These are phyloP conservation scores for Phylloporus sp. DNA, from an alignment of 768 basidiomycete genomes.

Conservation along the genomic window DNA sequence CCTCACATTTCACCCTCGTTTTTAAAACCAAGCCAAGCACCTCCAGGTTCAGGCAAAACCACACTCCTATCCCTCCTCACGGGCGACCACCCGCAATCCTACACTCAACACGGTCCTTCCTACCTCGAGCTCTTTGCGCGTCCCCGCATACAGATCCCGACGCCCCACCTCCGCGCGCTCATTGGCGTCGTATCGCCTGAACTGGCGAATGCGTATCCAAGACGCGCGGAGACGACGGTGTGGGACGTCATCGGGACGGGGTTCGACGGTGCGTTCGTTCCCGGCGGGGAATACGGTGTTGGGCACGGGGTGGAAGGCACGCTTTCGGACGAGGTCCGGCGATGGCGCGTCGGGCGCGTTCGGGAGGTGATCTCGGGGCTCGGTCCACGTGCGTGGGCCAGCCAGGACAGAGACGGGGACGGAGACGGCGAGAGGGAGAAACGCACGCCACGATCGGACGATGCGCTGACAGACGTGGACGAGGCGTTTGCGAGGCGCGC, in stretches of 20 bases:
- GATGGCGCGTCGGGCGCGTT: constrained; percentile 40
- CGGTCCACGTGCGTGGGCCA: constrained; percentile 51
- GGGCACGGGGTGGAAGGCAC: constrained; percentile 41
- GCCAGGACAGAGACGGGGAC: neutral
- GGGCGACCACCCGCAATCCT: constrained; percentile 95
- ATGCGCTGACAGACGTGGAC: constrained; percentile 11
- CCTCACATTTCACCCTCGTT: neutral
- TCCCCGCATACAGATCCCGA: constrained; percentile 63
- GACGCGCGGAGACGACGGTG: constrained; percentile 60
- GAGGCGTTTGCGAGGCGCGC: constrained; percentile 41
- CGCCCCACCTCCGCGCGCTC: constrained; percentile 55
- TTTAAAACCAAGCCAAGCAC: neutral
- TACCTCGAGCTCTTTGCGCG: constrained; percentile 54
- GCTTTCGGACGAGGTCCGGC: constrained; percentile 31
- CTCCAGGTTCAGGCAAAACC: constrained; percentile 85
- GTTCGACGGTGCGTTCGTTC: constrained; percentile 79
- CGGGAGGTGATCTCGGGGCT: constrained; percentile 61
- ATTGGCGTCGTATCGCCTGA: constrained; percentile 88
- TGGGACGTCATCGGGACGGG: constrained; percentile 84
- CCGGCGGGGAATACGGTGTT: constrained; percentile 40
- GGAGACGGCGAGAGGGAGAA: too few species aligned
- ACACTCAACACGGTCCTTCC: constrained; percentile 50
- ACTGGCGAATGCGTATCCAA: constrained; percentile 85
- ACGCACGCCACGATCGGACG: neutral
- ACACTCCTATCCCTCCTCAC: constrained; percentile 87